phyloP scores from a whole-genome alignment of 2,329 filamentous ascomycete species.

The Calonectria henricotiae region DNA sequence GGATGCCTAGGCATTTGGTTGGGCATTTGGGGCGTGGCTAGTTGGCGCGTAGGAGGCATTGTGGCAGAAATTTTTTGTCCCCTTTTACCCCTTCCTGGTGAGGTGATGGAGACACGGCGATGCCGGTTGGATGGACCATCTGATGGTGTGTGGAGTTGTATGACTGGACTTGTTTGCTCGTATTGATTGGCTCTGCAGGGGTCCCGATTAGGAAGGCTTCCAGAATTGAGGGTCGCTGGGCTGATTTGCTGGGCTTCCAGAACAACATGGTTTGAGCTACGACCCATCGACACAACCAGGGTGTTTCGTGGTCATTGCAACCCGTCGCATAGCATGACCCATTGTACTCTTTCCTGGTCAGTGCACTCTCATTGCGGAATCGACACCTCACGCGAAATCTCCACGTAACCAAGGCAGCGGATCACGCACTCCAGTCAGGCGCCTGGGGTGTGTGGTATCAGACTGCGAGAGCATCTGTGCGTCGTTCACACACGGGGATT shows the following conservation, averaged over 20 bases:
- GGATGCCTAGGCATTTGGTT: conserved; percentile 24
- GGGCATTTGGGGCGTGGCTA: conserved; percentile 27
- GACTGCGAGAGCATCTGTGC: conserved; percentile 27
- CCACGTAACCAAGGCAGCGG: conserved; percentile 13
- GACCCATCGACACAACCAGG: conserved; percentile 19
- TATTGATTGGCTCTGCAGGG: conserved; percentile 40
- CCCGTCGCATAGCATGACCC: conserved; percentile 9
- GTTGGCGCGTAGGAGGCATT: conserved; percentile 39
- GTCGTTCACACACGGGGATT: conserved; percentile 15
- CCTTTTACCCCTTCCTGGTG: conserved; percentile 40
- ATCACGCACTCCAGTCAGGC: neutral
- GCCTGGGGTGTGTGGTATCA: conserved; percentile 6
- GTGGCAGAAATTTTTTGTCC: conserved; percentile 36
- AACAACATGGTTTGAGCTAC: conserved; percentile 39
- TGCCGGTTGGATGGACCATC: conserved; percentile 46
- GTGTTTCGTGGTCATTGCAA: conserved; percentile 2
- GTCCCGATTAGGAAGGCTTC: conserved; percentile 49
- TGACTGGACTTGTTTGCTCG: conserved; percentile 35
- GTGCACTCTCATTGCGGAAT: conserved; percentile 19
- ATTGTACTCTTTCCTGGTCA: neutral
- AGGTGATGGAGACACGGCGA: conserved; percentile 53
- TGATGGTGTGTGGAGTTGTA: conserved; percentile 42
- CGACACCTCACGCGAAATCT: conserved; percentile 18
- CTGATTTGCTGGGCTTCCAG: conserved; percentile 42
- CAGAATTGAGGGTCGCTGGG: conserved; percentile 45